Conservation (phyloP, 2,329 filamentous ascomycete species). For the Ploettnerulaceae sp. region DNA sequence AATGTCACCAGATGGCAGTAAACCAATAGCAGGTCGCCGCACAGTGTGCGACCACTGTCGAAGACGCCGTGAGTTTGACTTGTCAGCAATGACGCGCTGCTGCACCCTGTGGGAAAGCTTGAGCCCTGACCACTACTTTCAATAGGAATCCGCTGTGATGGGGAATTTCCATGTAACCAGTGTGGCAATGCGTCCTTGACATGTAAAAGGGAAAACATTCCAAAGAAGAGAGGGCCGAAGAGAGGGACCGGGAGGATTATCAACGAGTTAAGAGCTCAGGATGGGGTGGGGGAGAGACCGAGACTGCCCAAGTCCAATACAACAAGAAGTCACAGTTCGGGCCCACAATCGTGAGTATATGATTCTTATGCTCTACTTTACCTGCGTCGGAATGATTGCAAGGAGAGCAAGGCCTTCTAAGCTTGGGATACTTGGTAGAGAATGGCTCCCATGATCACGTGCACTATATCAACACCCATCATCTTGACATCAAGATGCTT, state of each 20-base stretch:
- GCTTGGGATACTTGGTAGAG: too few species aligned
- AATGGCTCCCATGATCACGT: too few species aligned
- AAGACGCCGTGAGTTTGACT: constrained; percentile 36
- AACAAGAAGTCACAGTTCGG: constrained; percentile 23
- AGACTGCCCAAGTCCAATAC: constrained; percentile 33
- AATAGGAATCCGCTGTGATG: constrained; percentile 43
- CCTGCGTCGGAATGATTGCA: background rate
- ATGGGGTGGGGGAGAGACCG: constrained; percentile 36
- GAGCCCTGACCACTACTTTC: constrained; percentile 15
- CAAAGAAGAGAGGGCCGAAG: constrained; percentile 60
- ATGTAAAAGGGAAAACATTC: constrained; percentile 62
- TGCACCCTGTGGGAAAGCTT: constrained; percentile 11
- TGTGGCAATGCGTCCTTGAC: constrained; percentile 53
- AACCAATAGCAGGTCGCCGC: constrained; percentile 26
- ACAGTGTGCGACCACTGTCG: constrained; percentile 45
- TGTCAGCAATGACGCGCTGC: background rate
- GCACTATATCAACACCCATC: background rate
- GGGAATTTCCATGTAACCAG: constrained; percentile 52
- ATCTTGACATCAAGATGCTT: background rate
- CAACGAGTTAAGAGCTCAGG: constrained; percentile 51
- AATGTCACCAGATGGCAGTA: constrained; percentile 29
- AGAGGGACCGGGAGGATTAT: constrained; percentile 58
- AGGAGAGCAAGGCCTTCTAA: too few species aligned
- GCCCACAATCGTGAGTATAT: constrained; percentile 25
- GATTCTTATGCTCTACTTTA: background rate